Evolutionary conservation across 495 filamentous ascomycete species (phyloP), one percentile per base, ranked within the genome.

Genomic region (Hypoxylon lienhwacheense): DNA sequence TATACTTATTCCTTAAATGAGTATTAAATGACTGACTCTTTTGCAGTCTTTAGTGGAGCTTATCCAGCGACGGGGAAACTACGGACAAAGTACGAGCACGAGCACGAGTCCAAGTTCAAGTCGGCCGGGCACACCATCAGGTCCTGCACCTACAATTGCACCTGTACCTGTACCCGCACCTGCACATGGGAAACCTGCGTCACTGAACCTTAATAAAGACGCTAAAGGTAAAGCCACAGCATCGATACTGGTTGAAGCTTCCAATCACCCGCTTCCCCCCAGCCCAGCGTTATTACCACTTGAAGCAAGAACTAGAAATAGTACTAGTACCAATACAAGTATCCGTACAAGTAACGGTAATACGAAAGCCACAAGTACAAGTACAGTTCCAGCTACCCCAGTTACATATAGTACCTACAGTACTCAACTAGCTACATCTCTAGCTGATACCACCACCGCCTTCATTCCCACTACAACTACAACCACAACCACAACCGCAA

Each of bases 31-130:
- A 41, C 37, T 25, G 20, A 41, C 21, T 15, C 7, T 25, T 40
- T 16, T 25, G 36, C 19, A 41, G 44, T 91, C 88, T 39, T 73
- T 90, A 59, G 78, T 89, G 68, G 85, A 89, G 44, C 75, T 91
- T 59, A 77, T 91, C 62, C 17, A 41, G 12, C 73, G 74, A 62
- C 71, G 75, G 62, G 69, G 66, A 46, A 65, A 67, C 52, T 32
- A 58, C 55, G 58, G 65, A 0, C 43, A 59, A 54, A 58, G 47
- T 67, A 59, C 66, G 61, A 52, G 67, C 68, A 47, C 35, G 7
- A 49, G 50, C 68, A 47, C 35, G 7, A 49, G 50, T 36, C 34
- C 42, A 15, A 42, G 63, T 67, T 64, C 68, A 62, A 53, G 70
- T 70, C 56, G 52, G 45, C 35, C 55, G 65, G 59, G 57, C 57